These are phyloP conservation scores for Lichtheimia ornata DNA, from an alignment of 371 early-diverging fungal species.

Conservation along the genomic window DNA sequence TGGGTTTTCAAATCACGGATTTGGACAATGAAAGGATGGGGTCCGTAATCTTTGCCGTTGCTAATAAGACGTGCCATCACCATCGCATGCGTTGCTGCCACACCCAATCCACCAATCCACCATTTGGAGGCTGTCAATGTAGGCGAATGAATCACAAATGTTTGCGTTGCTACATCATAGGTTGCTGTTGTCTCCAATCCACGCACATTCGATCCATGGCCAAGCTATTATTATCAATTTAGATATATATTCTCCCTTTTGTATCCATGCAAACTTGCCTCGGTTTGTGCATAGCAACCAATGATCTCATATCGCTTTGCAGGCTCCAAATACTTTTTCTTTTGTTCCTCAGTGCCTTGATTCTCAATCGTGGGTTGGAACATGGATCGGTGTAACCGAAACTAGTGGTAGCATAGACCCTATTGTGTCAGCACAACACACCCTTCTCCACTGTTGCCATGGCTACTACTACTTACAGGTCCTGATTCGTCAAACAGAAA, in stretches of 20 bases:
- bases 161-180: slow-evolving; percentile 66
- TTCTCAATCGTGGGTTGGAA: slow-evolving; percentile 71
- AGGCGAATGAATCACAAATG: slow-evolving; percentile 80
- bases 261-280: slow-evolving; percentile 20
- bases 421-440: slow-evolving; percentile 1
- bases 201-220: slow-evolving; percentile 80
- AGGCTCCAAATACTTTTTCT: slow-evolving; percentile 58
- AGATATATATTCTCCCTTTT: too few species aligned
- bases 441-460: too few species aligned
- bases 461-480: slow-evolving; percentile 38
- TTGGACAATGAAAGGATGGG: slow-evolving; percentile 77
- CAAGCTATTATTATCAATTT: slow-evolving; percentile 41
- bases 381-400: slow-evolving; percentile 64
- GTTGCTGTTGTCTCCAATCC: slow-evolving; percentile 89
- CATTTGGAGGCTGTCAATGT: slow-evolving; percentile 76
- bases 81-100: slow-evolving; percentile 77
- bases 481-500: slow-evolving; percentile 57
- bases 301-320: slow-evolving; percentile 69
- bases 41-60: slow-evolving; percentile 70
- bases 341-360: slow-evolving; percentile 72
- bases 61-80: slow-evolving; percentile 80
- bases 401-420: slow-evolving; percentile 24
- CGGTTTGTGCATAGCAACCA: slow-evolving; percentile 81
- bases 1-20: slow-evolving; percentile 71
- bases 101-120: slow-evolving; percentile 92